These are phyloP conservation scores for Paratinospora sagittata DNA, from an alignment of 164 flowering plant genomes.

Conservation along the genomic window DNA sequence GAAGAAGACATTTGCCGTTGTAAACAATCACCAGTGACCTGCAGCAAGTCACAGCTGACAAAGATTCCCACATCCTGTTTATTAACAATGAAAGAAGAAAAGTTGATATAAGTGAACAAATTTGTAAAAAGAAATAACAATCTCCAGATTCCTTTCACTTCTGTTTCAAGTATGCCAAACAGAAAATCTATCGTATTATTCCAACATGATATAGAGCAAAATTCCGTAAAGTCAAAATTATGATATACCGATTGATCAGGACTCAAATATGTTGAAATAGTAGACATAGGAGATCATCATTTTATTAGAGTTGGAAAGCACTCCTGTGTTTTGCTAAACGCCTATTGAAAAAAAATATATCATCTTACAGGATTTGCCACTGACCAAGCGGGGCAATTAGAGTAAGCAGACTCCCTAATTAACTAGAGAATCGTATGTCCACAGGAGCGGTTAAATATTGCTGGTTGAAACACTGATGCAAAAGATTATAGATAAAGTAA, in stretches of 20 bases:
- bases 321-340: no score
- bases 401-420: neutral
- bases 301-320: neutral
- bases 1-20: slow-evolving; percentile 52
- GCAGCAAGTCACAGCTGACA: slow-evolving; percentile 74
- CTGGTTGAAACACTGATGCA: neutral
- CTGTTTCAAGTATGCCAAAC: neutral
- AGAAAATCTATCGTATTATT: neutral
- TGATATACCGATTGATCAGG: neutral
- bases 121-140: neutral
- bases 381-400: no score
- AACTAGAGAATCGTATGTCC: neutral
- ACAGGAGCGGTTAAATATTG: neutral
- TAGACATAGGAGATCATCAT: neutral
- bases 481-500: neutral
- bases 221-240: neutral
- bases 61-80: slow-evolving; percentile 82
- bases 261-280: neutral
- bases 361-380: no score
- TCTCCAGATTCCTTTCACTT: neutral
- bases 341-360: no score
- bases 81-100: slow-evolving; percentile 5
- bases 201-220: neutral
- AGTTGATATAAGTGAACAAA: neutral
- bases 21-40: slow-evolving; percentile 70